Conservation (phyloP, 2,329 filamentous ascomycete species). For the Rhinocladiella similis region DNA sequence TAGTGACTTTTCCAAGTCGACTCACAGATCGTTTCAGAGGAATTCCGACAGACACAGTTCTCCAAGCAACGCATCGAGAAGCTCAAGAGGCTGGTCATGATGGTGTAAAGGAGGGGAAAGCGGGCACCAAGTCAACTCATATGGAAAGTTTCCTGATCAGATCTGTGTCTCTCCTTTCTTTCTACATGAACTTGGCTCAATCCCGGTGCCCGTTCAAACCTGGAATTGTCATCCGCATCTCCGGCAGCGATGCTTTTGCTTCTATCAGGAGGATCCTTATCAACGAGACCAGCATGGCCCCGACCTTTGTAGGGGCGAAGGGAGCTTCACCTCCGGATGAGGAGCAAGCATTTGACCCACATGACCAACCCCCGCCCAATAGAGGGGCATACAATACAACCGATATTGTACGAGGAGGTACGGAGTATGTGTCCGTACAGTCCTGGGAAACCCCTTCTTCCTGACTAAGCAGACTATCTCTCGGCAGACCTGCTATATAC, state of each 20-base stretch:
- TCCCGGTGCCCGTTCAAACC: no score
- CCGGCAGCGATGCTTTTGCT: background rate
- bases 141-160: background rate
- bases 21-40: no score
- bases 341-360: background rate
- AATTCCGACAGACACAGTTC: constrained; percentile 27
- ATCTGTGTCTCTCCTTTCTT: background rate
- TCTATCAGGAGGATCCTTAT: background rate
- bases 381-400: background rate
- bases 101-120: constrained; percentile 1
- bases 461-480: background rate
- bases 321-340: background rate
- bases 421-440: no score
- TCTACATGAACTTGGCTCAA: no score
- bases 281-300: background rate
- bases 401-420: no score
- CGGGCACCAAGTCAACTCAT: background rate
- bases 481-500: no score
- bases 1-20: no score
- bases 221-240: background rate
- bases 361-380: no score
- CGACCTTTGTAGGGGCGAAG: background rate
- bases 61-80: constrained; percentile 37
- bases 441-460: background rate
- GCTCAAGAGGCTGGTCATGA: constrained; percentile 19